phyloP scores from a whole-genome alignment of 1,284 basidiomycete species.

The Moesziomyces antarcticus region DNA sequence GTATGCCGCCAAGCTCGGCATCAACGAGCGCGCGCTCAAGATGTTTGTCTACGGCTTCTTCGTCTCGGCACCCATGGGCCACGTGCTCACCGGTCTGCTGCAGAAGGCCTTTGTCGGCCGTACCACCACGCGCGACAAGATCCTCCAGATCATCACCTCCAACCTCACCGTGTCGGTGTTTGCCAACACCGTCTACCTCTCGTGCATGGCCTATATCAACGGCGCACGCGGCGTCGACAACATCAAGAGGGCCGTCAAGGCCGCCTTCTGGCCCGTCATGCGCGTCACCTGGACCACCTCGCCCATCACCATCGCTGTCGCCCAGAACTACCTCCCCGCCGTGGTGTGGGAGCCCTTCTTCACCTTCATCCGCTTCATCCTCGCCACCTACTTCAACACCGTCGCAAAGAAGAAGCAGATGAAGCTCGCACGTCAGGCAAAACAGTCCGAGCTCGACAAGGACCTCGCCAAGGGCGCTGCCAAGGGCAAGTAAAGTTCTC shows the following conservation, averaged over 20 bases:
- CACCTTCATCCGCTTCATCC: conserved; percentile 54
- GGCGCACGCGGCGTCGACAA: conserved; percentile 79
- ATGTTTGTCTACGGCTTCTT: conserved; percentile 86
- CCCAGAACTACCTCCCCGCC: conserved; percentile 79
- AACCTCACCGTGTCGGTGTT: conserved; percentile 83
- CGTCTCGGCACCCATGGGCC: conserved; percentile 84
- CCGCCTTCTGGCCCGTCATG: conserved; percentile 80
- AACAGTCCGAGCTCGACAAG: conserved; percentile 27
- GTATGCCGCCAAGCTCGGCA: conserved; percentile 46
- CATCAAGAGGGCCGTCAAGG: conserved; percentile 77
- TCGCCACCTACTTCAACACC: conserved; percentile 59
- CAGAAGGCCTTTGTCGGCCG: conserved; percentile 82
- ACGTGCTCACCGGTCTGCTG: conserved; percentile 75
- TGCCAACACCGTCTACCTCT: conserved; percentile 76
- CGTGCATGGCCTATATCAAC: conserved; percentile 85
- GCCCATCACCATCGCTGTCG: conserved; percentile 77
- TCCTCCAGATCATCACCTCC: conserved; percentile 77
- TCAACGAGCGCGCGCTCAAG: conserved; percentile 73
- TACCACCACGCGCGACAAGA: conserved; percentile 76
- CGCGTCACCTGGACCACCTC: conserved; percentile 79
- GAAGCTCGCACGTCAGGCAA: conserved; percentile 46
- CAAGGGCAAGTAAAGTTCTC: conserved; percentile 37
- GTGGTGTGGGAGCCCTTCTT: conserved; percentile 60
- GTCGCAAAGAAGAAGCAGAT: conserved; percentile 63
- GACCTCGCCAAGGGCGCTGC: conserved; percentile 55